Percentiles rank a stretch among this genome's conserved stretches.
phyloP scores from a whole-genome alignment of 2,329 filamentous ascomycete genomes.

The Botrytis fabae region DNA sequence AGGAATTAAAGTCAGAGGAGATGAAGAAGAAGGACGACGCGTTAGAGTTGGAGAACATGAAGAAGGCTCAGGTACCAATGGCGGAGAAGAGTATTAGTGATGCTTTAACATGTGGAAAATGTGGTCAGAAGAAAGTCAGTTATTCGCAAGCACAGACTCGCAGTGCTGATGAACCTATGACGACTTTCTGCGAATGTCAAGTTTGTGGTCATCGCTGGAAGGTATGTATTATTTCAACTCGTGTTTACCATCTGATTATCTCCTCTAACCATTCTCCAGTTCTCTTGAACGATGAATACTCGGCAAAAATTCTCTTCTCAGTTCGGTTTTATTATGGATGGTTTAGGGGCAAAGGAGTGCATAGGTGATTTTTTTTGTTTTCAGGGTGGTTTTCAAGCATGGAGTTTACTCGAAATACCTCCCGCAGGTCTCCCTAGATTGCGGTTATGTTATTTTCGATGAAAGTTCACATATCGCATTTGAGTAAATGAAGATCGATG shows the following conservation, averaged over 20 bases:
- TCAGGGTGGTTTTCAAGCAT: conserved; percentile 5
- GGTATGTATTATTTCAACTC: conserved; percentile 48
- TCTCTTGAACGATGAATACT: conserved; percentile 35
- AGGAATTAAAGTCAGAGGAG: conserved; percentile 87
- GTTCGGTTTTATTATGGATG: conserved; percentile 35
- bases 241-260: not conserved
- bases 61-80: conserved; percentile 92
- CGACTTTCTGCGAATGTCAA: conserved; percentile 72
- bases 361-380: conserved; percentile 7
- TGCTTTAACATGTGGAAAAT: conserved; percentile 86
- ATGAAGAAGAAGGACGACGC: conserved; percentile 73
- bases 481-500: conserved; percentile 1
- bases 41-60: conserved; percentile 91
- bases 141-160: conserved; percentile 96
- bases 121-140: conserved; percentile 89
- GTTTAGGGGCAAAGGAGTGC: conserved; percentile 34
- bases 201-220: conserved; percentile 72
- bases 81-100: conserved; percentile 87
- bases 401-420: conserved; percentile 14
- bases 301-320: conserved; percentile 29
- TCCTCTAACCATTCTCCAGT: conserved; percentile 34
- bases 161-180: conserved; percentile 91
- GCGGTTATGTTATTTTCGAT: not conserved
- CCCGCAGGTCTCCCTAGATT: not conserved
- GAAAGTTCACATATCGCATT: not conserved